These are phyloP conservation scores for Pythium folliculosum DNA, from an alignment of 352 stramenopile genomes.

Conservation along the genomic window DNA sequence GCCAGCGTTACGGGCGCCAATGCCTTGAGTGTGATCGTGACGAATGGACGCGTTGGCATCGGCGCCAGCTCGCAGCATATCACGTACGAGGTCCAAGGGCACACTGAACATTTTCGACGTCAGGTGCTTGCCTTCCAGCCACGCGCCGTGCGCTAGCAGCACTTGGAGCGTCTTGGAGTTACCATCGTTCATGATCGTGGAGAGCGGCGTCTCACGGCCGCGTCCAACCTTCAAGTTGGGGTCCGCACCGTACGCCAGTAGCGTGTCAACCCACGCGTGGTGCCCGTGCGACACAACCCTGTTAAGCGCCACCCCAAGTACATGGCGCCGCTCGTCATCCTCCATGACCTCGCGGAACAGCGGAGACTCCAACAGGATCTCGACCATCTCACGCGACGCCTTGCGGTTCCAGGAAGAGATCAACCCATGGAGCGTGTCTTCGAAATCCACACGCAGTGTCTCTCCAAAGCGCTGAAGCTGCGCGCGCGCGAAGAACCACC, in stretches of 20 bases:
- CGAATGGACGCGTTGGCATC: too few species aligned
- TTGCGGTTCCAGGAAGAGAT: background rate
- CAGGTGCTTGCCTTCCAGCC: too few species aligned
- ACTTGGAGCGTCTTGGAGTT: background rate
- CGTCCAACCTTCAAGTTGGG: background rate
- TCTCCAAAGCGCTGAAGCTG: background rate
- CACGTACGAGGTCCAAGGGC: too few species aligned
- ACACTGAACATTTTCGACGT: too few species aligned
- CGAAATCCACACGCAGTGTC: background rate
- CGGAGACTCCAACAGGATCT: constrained; percentile 12
- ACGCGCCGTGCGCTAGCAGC: constrained; percentile 4
- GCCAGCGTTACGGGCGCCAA: too few species aligned
- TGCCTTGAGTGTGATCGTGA: too few species aligned
- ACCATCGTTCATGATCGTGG: background rate
- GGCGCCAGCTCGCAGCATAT: too few species aligned
- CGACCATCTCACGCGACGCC: constrained; percentile 1
- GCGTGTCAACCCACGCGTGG: background rate
- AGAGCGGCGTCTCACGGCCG: background rate
- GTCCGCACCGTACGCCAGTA: constrained; percentile 15
- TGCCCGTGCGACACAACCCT: background rate
- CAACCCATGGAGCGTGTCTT: background rate
- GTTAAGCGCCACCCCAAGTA: background rate
- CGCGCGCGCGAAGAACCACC: constrained; percentile 6
- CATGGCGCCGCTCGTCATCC: background rate
- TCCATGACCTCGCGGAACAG: constrained; percentile 2